Conservation (phyloP, 2,329 filamentous ascomycete genomes). For the Tolypocladium album region DNA sequence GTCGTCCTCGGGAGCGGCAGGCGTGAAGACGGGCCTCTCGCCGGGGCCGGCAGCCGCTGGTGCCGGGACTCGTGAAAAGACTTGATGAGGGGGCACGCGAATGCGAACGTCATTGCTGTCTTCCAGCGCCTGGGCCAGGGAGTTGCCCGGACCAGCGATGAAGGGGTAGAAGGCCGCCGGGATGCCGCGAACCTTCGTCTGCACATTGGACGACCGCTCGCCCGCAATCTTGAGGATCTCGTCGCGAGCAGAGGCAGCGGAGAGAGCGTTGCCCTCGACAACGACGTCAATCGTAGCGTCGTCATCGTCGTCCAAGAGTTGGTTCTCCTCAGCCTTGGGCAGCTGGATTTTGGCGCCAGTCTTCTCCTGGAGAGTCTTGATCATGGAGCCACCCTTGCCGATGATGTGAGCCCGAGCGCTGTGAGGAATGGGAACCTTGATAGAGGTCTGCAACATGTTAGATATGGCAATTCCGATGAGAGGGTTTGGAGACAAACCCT, state of each 20-base stretch:
- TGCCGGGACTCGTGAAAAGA: slow-evolving; percentile 59
- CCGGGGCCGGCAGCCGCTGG: slow-evolving; percentile 51
- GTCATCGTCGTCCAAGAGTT: slow-evolving; percentile 49
- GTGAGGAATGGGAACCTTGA: slow-evolving; percentile 70
- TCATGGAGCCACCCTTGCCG: slow-evolving; percentile 79
- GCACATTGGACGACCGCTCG: slow-evolving; percentile 74
- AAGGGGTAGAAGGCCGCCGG: slow-evolving; percentile 94
- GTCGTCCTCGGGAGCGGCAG: slow-evolving; percentile 56
- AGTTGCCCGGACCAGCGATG: slow-evolving; percentile 70
- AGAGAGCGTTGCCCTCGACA: slow-evolving; percentile 85
- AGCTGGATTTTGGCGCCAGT: slow-evolving; percentile 87
- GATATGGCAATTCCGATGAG: not conserved
- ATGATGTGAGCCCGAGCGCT: slow-evolving; percentile 86
- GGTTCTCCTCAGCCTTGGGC: slow-evolving; percentile 63
- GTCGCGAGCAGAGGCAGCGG: slow-evolving; percentile 71
- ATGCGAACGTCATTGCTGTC: slow-evolving; percentile 71
- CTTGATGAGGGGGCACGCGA: slow-evolving; percentile 72
- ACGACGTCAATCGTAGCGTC: slow-evolving; percentile 75
- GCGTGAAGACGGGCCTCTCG: slow-evolving; percentile 57
- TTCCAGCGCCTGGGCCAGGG: slow-evolving; percentile 57
- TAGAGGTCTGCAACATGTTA: slow-evolving; percentile 28
- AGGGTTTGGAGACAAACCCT: slow-evolving; percentile 48
- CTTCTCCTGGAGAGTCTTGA: slow-evolving; percentile 81
- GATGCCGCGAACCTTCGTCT: slow-evolving; percentile 70
- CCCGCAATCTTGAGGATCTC: slow-evolving; percentile 81